Conservation (phyloP, 441 rosid species). For the Erodium chrysanthum region DNA sequence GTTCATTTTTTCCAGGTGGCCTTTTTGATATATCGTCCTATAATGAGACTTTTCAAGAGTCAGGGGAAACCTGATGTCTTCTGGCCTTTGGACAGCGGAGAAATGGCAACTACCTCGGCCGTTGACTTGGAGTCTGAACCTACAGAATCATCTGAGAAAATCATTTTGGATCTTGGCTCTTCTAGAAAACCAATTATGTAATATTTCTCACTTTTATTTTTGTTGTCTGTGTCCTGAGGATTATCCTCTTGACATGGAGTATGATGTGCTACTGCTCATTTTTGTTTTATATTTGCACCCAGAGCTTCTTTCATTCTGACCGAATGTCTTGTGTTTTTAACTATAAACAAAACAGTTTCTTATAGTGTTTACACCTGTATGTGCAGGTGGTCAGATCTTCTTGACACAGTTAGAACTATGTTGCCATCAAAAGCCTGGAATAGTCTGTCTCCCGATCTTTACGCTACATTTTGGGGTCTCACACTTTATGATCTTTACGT, state of each 20-base stretch:
- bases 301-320: too few relatives aligned
- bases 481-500: conserved; percentile 97
- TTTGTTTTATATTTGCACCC: too few relatives aligned
- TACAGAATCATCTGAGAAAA: conserved; percentile 28
- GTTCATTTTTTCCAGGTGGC: conserved; percentile 50
- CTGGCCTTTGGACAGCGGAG: conserved; percentile 82
- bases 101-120: conserved; percentile 27
- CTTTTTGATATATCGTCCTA: conserved; percentile 91
- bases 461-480: conserved; percentile 98
- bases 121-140: conserved; percentile 39
- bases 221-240: conserved; percentile 2
- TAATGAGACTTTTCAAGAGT: conserved; percentile 93
- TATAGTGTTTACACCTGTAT: conserved; percentile 8
- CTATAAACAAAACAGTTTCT: neutral
- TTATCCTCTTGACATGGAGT: neutral
- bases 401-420: conserved; percentile 78
- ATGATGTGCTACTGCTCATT: too few relatives aligned
- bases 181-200: conserved; percentile 57
- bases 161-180: conserved; percentile 64
- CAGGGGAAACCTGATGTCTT: conserved; percentile 53
- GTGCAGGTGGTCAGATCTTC: conserved; percentile 97
- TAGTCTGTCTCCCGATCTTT: conserved; percentile 98
- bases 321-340: too few relatives aligned
- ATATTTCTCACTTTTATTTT: conserved; percentile 18
- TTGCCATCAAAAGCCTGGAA: conserved; percentile 98